Conservation (phyloP, 2,329 filamentous ascomycete species). For the Neophaeococcomyces mojaviensis region DNA sequence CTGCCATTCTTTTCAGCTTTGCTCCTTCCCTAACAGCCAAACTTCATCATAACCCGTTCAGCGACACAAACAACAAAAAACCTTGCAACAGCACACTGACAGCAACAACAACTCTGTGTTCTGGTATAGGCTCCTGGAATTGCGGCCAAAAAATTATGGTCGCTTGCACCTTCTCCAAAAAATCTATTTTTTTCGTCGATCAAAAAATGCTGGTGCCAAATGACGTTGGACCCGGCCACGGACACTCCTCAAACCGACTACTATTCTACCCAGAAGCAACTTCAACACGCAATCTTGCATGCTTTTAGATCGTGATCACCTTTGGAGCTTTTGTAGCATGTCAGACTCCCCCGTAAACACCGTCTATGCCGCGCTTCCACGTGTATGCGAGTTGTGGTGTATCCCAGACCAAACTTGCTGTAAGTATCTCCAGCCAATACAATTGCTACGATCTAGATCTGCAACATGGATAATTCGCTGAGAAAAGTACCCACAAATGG, state of each 20-base stretch:
- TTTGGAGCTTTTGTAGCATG: no score
- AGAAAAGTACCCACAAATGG: conserved; percentile 6
- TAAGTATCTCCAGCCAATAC: conserved; percentile 1
- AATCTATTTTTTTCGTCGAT: background rate
- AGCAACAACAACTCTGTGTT: no score
- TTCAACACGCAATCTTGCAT: no score
- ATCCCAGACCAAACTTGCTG: no score
- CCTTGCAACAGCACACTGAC: no score
- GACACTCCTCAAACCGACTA: background rate
- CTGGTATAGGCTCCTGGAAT: no score
- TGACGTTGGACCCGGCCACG: background rate
- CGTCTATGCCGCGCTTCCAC: no score
- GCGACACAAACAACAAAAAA: background rate
- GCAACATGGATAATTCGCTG: conserved; percentile 6
- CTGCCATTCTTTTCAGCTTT: conserved; percentile 24
- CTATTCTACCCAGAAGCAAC: background rate
- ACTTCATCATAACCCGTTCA: background rate
- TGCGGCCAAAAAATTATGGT: conserved; percentile 1
- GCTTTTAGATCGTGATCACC: no score
- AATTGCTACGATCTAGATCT: background rate
- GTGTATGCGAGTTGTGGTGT: no score
- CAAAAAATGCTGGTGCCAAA: background rate
- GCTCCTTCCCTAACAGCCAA: no score
- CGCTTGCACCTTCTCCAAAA: conserved; percentile 5
- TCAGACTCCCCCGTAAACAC: no score